Evolutionary conservation across 352 stramenopile species (phyloP).

Genomic region (Globisporangium megalacanthum): DNA sequence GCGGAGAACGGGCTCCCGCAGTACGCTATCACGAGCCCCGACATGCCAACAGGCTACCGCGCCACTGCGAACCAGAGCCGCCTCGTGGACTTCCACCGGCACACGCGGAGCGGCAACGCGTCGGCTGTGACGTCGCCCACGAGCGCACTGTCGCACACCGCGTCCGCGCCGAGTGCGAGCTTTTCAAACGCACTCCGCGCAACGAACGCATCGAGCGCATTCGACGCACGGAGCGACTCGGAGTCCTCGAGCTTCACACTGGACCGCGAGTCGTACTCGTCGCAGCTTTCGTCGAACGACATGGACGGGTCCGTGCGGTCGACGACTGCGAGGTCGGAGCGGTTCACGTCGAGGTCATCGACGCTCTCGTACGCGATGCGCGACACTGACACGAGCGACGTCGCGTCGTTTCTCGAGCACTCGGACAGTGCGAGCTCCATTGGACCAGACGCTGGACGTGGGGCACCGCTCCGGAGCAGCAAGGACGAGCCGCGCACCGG

Average conservation of each 20-base stretch:
- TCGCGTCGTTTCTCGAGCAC: constrained; percentile 7
- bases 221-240: constrained; percentile 7
- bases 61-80: constrained; percentile 10
- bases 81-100: constrained; percentile 8
- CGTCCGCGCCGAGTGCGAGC: neutral
- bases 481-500: neutral
- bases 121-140: constrained; percentile 1
- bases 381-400: neutral
- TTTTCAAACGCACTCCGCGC: constrained; percentile 4
- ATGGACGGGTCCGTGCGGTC: neutral
- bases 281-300: constrained; percentile 11
- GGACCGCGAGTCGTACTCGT: constrained; percentile 6
- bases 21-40: constrained; percentile 18
- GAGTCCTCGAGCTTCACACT: constrained; percentile 1
- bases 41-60: constrained; percentile 14
- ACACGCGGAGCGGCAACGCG: constrained; percentile 4
- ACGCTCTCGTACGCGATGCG: neutral
- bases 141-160: neutral
- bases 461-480: constrained; percentile 3
- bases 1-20: constrained; percentile 9
- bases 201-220: constrained; percentile 3
- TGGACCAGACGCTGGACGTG: neutral
- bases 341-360: constrained; percentile 8
- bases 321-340: constrained; percentile 8
- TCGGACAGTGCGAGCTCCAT: neutral